Evolutionary conservation across 495 filamentous ascomycete genomes (phyloP), one percentile per base, ranked within the genome.

Genomic region (Aspergillus egyptiacus): DNA sequence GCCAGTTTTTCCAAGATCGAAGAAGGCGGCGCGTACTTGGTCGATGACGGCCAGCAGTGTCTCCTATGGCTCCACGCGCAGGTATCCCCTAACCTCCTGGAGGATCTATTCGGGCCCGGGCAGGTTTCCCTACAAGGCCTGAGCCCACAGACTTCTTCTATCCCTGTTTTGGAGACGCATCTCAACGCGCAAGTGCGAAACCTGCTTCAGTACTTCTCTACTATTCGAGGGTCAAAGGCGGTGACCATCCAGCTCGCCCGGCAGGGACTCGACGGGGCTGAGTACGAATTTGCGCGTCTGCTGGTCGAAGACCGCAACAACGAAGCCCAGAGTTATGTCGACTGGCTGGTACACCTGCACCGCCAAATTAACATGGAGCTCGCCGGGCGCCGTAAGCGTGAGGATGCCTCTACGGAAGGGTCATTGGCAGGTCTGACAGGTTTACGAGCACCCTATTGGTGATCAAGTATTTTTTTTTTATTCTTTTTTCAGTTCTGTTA

Each of bases 311-410:
- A 99, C 62, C 78, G 93, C 54, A 97, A 97, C 66, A 95, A 94
- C 54, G 93, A 99, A 68, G 93, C 93, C 25, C 88, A 91, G 66
- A 91, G 85, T 56, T 97, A 99, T 69, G 93, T 97, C 14, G 93
- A 99, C 69, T 99, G 93, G 93, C 68, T 99, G 65, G 93, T 99
- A 45, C 89, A 95, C 68, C 72, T 96, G 40, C 93, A 99, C 62
- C 84, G 90, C 56, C 83, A 85, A 59, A 87, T 97, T 51, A 90
- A 94, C 63, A 68, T 96, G 48, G 91, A 96, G 76, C 70, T 90
- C 58, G 75, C 84, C 13, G 87, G 87, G 25, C 86, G 89, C 62
- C 73, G 86, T 60, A 87, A 86, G 63, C 83, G 81, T 54, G 85
- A 89, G 35, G 84, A 89, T 45, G 62, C 69, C 3, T 55, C 68